A percentile compares a stretch with the other conserved stretches of the same genome.
phyloP scores from a whole-genome alignment of 2,329 filamentous ascomycete species.

The Phyllosticta citribraziliensis region DNA sequence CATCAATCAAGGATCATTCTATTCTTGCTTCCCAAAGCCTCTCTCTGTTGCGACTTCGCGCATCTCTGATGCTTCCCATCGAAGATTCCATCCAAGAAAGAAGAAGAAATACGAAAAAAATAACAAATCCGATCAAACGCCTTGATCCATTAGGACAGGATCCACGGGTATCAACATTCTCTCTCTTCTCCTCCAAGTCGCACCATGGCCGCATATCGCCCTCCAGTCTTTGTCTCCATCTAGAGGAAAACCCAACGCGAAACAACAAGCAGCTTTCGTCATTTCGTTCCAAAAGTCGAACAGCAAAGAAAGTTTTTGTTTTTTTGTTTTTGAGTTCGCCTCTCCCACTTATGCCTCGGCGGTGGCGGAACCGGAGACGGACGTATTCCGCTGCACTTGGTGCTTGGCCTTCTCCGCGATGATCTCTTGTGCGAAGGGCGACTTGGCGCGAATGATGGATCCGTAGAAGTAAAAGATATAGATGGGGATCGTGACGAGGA shows the following conservation, averaged over 20 bases:
- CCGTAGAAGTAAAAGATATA: slow-evolving; percentile 50
- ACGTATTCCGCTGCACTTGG: slow-evolving; percentile 15
- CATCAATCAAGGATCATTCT: too few relatives aligned
- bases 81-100: too few relatives aligned
- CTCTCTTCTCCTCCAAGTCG: slow-evolving; percentile 28
- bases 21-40: too few relatives aligned
- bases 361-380: neutral
- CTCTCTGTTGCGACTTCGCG: too few relatives aligned
- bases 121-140: neutral
- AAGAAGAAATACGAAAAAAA: neutral
- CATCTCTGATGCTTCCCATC: too few relatives aligned
- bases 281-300: neutral
- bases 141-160: slow-evolving; percentile 24
- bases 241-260: neutral
- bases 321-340: neutral
- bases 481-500: slow-evolving; percentile 44
- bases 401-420: slow-evolving; percentile 21
- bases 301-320: neutral
- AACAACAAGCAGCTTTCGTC: neutral
- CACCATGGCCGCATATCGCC: slow-evolving; percentile 8
- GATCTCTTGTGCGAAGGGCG: slow-evolving; percentile 42
- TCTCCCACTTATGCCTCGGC: neutral
- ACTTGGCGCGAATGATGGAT: slow-evolving; percentile 40
- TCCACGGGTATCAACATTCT: slow-evolving; percentile 24
- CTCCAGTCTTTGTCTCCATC: neutral